Evolutionary conservation across 2,329 filamentous ascomycete species (phyloP).

Genomic region (Colletotrichum sp.): DNA sequence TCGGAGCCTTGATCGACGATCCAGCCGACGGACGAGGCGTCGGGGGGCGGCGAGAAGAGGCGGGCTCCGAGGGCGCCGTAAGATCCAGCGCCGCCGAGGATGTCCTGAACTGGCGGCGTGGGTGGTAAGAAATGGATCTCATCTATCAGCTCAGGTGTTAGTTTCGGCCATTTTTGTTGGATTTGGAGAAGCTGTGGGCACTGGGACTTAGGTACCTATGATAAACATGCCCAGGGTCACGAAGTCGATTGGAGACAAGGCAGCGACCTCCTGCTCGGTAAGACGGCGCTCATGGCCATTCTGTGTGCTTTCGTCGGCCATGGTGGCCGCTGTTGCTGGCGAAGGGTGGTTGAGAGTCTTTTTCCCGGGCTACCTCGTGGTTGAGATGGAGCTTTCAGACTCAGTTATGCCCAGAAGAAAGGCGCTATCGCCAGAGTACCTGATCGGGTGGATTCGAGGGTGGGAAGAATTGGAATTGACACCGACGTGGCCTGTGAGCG

Average conservation of each 20-base stretch:
- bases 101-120: constrained; percentile 70
- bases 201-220: constrained; percentile 56
- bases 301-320: not conserved
- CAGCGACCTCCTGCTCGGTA: constrained; percentile 34
- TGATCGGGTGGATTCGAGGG: not conserved
- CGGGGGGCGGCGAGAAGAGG: constrained; percentile 75
- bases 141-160: constrained; percentile 58
- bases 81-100: constrained; percentile 88
- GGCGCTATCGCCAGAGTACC: not conserved
- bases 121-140: constrained; percentile 86
- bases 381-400: not conserved
- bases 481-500: not conserved
- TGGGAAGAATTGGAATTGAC: not conserved
- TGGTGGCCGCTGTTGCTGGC: not conserved
- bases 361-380: not conserved
- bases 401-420: not conserved
- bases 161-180: not conserved
- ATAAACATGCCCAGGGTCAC: constrained; percentile 78
- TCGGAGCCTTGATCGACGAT: constrained; percentile 89
- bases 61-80: constrained; percentile 89
- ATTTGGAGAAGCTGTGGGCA: not conserved
- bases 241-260: constrained; percentile 57
- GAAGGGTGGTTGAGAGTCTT: not conserved
- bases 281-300: not conserved
- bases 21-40: constrained; percentile 79